Base-by-base conservation (phyloP, 495 filamentous ascomycete species). In the Hypoxylon perforatum region DNA sequence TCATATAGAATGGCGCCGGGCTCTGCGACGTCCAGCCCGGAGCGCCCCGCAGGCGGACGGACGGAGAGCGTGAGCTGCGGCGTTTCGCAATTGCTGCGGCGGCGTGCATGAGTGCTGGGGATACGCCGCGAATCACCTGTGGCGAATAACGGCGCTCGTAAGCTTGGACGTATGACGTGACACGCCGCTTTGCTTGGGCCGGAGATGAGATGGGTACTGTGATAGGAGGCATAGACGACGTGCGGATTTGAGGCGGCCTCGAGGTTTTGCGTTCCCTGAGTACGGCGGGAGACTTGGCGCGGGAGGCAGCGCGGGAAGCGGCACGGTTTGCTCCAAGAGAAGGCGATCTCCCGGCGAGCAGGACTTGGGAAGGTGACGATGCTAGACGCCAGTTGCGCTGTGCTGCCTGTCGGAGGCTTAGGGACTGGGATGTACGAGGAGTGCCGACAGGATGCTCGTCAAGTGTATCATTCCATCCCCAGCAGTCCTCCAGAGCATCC, bases 401-500 rank as follows among this genome's bases (percentile, higher is more conserved):
- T 23, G 73, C 70, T 4, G 70, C 63, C 23, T 78, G 73, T 22
- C 77, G 80, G 30, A 81, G 76, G 28, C 75, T 80, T 8, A 79
- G 33, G 15, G 74, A 64, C 3, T 77, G 75, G 1, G 76, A 74
- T 7, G 72, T 69, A 30, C 59, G 59, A 23, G 61, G 59, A 23
- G 61, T 44, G 60, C 72, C 77, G 3, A 76, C 12, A 22, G 65
- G 71, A 21, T 75, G 60, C 21, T 80, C 81, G 56, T 91, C 89
- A 11, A 88, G 80, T 30, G 70, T 74, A 39, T 83, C 78, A 67
- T 88, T 78, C 77, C 78, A 78, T 6, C 61, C 61, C 82, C 81
- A 84, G 56, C 73, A 84, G 9, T 79, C 75, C 66, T 91, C 88
- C 61, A 83, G 78, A 4, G 84, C 87, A 64, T 88, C 85, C 9